These are phyloP conservation scores for Phytopythium oedochilum DNA, from an alignment of 352 stramenopile species.

Conservation along the genomic window DNA sequence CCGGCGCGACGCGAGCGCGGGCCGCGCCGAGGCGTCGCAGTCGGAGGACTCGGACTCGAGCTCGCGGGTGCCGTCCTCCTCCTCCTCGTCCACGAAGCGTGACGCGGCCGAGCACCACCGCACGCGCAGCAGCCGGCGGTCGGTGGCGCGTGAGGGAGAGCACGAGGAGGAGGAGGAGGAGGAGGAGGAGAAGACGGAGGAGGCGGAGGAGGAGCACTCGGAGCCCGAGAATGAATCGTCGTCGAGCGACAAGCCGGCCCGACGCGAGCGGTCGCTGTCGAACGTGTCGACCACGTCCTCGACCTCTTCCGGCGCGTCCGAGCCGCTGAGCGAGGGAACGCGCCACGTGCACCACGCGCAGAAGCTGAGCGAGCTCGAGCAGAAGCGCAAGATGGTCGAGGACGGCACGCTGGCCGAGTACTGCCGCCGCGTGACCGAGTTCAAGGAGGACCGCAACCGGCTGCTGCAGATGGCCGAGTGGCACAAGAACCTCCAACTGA, in stretches of 20 bases:
- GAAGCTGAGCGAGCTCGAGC: conserved; percentile 68
- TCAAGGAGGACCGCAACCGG: conserved; percentile 76
- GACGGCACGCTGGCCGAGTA: conserved; percentile 78
- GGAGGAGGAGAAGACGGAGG: conserved; percentile 23
- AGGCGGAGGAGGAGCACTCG: conserved; percentile 12
- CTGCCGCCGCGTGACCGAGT: conserved; percentile 75
- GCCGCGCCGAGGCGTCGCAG: conserved; percentile 22
- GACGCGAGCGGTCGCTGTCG: conserved; percentile 54
- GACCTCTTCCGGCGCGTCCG: conserved; percentile 40
- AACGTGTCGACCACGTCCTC: conserved; percentile 62
- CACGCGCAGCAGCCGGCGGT: conserved; percentile 17
- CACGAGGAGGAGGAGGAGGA: conserved; percentile 18
- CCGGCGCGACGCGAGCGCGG: conserved; percentile 14
- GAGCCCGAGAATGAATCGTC: conserved; percentile 17
- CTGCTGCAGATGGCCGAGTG: conserved; percentile 70
- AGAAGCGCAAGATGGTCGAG: conserved; percentile 83
- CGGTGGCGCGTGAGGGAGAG: conserved; percentile 22
- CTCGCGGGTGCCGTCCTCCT: conserved; percentile 15
- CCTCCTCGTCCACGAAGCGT: not conserved
- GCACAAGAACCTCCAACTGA: conserved; percentile 83
- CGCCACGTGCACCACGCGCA: conserved; percentile 31
- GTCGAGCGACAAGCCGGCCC: conserved; percentile 1
- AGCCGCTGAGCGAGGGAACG: conserved; percentile 34
- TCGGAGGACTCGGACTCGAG: conserved; percentile 70
- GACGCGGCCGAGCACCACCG: conserved; percentile 4